Base-by-base conservation (phyloP, 805 yeast species). In the Alloascoidea africana region DNA sequence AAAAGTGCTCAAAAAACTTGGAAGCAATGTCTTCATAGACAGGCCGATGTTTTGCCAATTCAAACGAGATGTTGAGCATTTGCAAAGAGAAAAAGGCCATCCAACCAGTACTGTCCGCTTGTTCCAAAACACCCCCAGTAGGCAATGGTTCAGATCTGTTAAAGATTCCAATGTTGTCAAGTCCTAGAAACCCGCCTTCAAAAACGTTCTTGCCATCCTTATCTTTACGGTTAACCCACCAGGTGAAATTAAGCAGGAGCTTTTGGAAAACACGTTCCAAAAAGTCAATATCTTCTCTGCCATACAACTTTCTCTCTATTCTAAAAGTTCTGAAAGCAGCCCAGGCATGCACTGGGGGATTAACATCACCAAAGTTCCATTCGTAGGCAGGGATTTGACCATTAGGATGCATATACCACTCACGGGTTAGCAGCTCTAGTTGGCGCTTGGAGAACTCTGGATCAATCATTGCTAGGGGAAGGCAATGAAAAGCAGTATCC, bases 291-390 rank as follows among this genome's bases (percentile, higher is more conserved):
- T 86, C 96, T 45, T 77, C 82, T 15, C 65, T 60, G n/a, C 87
- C 87, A 53, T 78, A 79, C 73, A 83, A 65, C 53, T 81, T 83
- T 45, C 91, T 65, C 58, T 87, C 96, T 47, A 85, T 71, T 57
- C 87, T 86, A 60, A 73, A 86, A 33, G 82, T 82, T 48, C 96
- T 68, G 55, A 75, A 86, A 11, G 87, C 76, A 1, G 96, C 78
- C 96, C 96, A 86, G 0, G 96, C 96, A 54, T 87, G 96, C 27
- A 86, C 96, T 0, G 96, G 96, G 1, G 96, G 96, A 54, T 86
- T 86, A n/a, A 87, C 94, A 56, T 86, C 96, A 43, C 81, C 65
- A 51, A 86, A 86, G 55, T 87, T 86, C 96, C 96, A 86, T 58
- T 86, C 96, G 55, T 86, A 86, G 11, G 96, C 95, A 0, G 96